Evolutionary conservation across 2,329 filamentous ascomycete species (phyloP).

Genomic region (Ramularia collo-cygni): DNA sequence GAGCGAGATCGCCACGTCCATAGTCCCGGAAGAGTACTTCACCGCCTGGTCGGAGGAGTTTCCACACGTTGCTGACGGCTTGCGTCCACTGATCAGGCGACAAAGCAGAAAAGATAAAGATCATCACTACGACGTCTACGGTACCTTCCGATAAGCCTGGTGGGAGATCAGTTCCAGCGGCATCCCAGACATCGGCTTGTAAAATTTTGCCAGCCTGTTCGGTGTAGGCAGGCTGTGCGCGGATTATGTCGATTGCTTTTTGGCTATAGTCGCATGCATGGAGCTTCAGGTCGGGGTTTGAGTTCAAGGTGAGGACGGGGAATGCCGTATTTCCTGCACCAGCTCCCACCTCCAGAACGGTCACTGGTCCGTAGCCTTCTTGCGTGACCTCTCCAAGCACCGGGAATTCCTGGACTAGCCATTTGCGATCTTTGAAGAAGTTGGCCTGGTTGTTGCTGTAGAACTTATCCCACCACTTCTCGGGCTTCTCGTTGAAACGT

Average conservation of each 20-base stretch:
- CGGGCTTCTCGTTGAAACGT: conserved; percentile 82
- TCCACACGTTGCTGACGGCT: conserved; percentile 73
- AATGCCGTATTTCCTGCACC: conserved; percentile 96
- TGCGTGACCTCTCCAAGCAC: conserved; percentile 69
- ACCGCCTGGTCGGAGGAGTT: conserved; percentile 84
- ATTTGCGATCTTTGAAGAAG: conserved; percentile 98
- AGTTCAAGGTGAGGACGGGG: conserved; percentile 76
- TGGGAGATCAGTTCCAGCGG: conserved; percentile 61
- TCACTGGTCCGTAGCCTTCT: conserved; percentile 60
- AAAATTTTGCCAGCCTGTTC: conserved; percentile 49
- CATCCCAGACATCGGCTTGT: conserved; percentile 92
- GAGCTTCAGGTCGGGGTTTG: conserved; percentile 72
- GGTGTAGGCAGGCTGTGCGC: conserved; percentile 69
- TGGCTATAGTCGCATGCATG: conserved; percentile 97
- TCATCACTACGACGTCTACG: conserved; percentile 87
- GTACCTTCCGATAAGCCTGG: conserved; percentile 68
- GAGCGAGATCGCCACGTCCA: conserved; percentile 86
- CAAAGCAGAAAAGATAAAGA: conserved; percentile 95
- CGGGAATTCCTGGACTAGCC: conserved; percentile 93
- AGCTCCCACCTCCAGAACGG: conserved; percentile 84
- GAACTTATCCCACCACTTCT: conserved; percentile 97
- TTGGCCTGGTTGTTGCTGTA: conserved; percentile 97
- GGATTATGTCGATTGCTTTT: conserved; percentile 89
- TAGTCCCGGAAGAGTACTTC: conserved; percentile 94
- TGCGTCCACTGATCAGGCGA: conserved; percentile 76